Conservation (phyloP, 179 eudicot species). For the Actinidia arguta region DNA sequence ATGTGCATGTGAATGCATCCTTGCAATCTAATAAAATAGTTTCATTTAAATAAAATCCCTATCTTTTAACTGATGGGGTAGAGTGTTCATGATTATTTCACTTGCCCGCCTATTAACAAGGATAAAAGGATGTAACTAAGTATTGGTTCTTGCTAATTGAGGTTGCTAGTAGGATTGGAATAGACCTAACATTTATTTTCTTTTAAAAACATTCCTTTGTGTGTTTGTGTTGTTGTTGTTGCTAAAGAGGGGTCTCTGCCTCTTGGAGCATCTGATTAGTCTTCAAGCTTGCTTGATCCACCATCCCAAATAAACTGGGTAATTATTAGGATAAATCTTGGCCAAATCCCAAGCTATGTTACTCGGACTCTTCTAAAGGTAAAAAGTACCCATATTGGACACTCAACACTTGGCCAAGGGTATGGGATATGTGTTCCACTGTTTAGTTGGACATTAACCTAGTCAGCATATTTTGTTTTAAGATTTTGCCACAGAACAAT, state of each 20-base stretch:
- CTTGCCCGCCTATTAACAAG: background rate
- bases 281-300: background rate
- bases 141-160: constrained; percentile 3
- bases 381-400: too few species aligned
- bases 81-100: background rate
- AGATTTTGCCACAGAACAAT: too few species aligned
- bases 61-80: background rate
- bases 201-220: background rate
- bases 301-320: background rate
- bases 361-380: too few species aligned
- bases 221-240: background rate
- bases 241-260: background rate
- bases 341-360: too few species aligned
- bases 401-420: too few species aligned
- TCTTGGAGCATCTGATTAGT: background rate
- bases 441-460: too few species aligned
- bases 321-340: background rate
- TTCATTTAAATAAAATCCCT: background rate
- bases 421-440: too few species aligned
- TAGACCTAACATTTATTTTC: background rate
- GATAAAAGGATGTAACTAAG: background rate
- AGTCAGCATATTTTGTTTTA: too few species aligned
- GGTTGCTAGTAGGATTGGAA: background rate
- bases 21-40: background rate
- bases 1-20: too few species aligned